These are phyloP conservation scores for Hanseniaspora taiwanica DNA, from an alignment of 805 yeast species.

Conservation along the genomic window DNA sequence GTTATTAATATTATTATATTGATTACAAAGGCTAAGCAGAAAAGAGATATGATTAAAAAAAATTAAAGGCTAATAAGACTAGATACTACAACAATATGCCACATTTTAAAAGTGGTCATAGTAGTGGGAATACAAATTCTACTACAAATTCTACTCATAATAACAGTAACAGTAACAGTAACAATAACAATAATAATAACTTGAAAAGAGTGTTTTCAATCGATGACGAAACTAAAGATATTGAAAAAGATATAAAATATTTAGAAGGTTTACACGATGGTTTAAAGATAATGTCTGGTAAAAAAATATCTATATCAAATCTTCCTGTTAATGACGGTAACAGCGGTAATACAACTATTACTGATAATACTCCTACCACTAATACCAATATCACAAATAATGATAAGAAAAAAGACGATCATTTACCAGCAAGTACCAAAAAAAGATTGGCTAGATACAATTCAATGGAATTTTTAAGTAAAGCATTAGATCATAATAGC, in stretches of 20 bases:
- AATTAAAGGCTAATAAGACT: not conserved
- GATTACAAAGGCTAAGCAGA: too few species aligned
- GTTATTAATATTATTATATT: too few species aligned
- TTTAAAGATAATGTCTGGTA: constrained; percentile 27
- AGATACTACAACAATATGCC: too few species aligned
- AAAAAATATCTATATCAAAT: not conserved
- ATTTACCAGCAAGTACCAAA: too few species aligned
- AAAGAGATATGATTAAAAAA: not conserved
- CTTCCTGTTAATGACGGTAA: not conserved
- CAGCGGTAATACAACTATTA: not conserved
- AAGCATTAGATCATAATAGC: not conserved
- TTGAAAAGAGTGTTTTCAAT: constrained; percentile 45
- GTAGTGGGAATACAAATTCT: not conserved
- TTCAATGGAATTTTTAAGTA: not conserved
- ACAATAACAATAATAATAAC: constrained; percentile 2
- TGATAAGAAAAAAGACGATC: not conserved
- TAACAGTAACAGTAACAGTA: not conserved
- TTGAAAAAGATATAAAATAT: constrained; percentile 49
- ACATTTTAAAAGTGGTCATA: not conserved
- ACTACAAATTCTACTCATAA: not conserved
- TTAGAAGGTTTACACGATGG: constrained; percentile 68
- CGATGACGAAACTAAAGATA: constrained; percentile 69
- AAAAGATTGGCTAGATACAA: not conserved
- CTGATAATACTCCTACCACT: not conserved
- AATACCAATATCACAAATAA: not conserved